Conservation (phyloP, 2,329 filamentous ascomycete species). For the Pestalotiopsis sp. region DNA sequence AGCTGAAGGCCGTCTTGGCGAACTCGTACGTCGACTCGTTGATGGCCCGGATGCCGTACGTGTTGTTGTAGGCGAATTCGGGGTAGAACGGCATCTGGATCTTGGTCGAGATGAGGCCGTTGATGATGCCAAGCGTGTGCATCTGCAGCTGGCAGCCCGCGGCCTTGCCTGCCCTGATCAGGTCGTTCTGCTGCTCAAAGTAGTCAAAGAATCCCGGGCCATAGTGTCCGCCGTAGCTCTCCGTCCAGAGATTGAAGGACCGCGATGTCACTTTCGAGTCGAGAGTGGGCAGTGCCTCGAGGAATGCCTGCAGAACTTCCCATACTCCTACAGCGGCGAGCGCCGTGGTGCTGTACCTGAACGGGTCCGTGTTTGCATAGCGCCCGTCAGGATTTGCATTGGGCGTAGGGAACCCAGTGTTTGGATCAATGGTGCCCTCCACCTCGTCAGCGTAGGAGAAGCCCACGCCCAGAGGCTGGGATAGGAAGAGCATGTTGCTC, state of each 20-base stretch:
- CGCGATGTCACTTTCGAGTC: slow-evolving; percentile 51
- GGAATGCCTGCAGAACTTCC: slow-evolving; percentile 31
- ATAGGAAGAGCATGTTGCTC: slow-evolving; percentile 31
- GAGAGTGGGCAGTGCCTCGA: slow-evolving; percentile 32
- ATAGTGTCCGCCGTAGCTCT: slow-evolving; percentile 49
- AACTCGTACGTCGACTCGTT: slow-evolving; percentile 63
- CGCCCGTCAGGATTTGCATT: slow-evolving; percentile 30
- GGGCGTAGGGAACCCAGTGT: slow-evolving; percentile 25
- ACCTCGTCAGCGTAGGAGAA: slow-evolving; percentile 31
- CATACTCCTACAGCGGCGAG: slow-evolving; percentile 30
- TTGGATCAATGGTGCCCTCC: slow-evolving; percentile 26
- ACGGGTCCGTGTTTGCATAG: slow-evolving; percentile 29
- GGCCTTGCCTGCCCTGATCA: slow-evolving; percentile 51
- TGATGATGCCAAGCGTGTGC: slow-evolving; percentile 56
- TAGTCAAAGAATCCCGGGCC: slow-evolving; percentile 52
- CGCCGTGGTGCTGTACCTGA: slow-evolving; percentile 28
- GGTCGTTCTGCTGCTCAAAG: slow-evolving; percentile 59
- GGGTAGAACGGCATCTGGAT: slow-evolving; percentile 47
- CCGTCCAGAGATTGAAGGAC: slow-evolving; percentile 62
- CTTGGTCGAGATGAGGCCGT: slow-evolving; percentile 56
- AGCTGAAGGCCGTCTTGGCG: slow-evolving; percentile 46
- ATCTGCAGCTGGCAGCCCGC: slow-evolving; percentile 54
- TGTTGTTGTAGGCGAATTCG: slow-evolving; percentile 41
- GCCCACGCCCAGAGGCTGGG: slow-evolving; percentile 31
- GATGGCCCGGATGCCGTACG: slow-evolving; percentile 47